Evolutionary conservation across 2,329 filamentous ascomycete species (phyloP), one percentile per base, ranked within the genome.

Genomic region (Penicillium sp.): DNA sequence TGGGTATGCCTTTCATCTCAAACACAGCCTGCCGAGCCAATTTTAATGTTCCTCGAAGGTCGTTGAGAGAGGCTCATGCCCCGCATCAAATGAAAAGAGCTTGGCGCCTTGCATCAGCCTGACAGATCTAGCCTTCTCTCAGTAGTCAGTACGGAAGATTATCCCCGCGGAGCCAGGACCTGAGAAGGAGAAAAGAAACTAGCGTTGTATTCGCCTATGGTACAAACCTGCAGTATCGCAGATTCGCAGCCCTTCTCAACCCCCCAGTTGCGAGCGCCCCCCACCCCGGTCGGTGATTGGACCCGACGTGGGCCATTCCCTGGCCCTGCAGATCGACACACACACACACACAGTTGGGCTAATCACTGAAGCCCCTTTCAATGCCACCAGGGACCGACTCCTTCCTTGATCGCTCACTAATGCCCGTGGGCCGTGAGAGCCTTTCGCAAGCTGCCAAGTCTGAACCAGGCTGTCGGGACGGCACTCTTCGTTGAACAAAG

Each of bases 241-340:
- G 47, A 5, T 5, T 31, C 31, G 31, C 31, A 31, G 31, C 31
- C 43, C 36, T 54, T 54, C 54, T 39, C 31, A 33, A 43, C 54
- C 35, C 36, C 27, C 16, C n/a, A n/a, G 3, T 27, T 24, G 41
- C 41, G 22, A 43, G 22, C 13, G 33, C 46, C 27, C 58, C 4
- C 24, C 54, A 50, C 54, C 13, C 31, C 40, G 49, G 27, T 27
- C 22, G n/a, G 6, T 55, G 35, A 63, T 63, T 65, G 62, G 62
- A 18, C n/a, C 2, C 13, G 10, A 50, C 55, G 11, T 4, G 31
- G 51, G 35, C 43, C 56, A 53, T 35, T 59, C 55, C 37, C 49
- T 44, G 40, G 50, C 40, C 22, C 24, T 52, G 54, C 40, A 56
- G 62, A 56, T 63, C 60, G 19, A 51, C 56, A 36, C 18, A 22